A percentile compares a stretch with the other conserved stretches of the same genome.
Conservation (phyloP, 1,284 basidiomycete species). For the Fistulinella staudtii region DNA sequence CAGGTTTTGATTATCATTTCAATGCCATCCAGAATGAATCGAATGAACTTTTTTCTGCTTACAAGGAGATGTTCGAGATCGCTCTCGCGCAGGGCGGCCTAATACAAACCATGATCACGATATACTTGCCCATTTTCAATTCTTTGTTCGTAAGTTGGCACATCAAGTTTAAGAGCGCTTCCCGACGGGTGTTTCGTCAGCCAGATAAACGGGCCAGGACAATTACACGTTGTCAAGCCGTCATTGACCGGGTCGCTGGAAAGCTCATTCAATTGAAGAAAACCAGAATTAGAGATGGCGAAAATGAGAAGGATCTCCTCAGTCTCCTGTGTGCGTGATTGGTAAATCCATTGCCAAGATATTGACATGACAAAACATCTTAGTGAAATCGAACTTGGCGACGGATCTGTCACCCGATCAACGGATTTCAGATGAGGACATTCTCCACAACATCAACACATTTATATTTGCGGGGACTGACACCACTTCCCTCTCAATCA, state of each 20-base stretch:
- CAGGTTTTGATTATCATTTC: slow-evolving; percentile 80
- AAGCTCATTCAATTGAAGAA: slow-evolving; percentile 70
- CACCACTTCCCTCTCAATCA: slow-evolving; percentile 73
- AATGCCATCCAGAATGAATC: slow-evolving; percentile 71
- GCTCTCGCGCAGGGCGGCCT: slow-evolving; percentile 53
- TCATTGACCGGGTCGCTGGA: slow-evolving; percentile 66
- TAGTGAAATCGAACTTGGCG: slow-evolving; percentile 72
- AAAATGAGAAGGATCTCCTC: slow-evolving; percentile 62
- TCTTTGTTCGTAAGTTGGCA: slow-evolving; percentile 50
- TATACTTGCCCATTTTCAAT: slow-evolving; percentile 60
- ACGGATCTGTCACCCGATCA: slow-evolving; percentile 60
- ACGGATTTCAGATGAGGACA: slow-evolving; percentile 76
- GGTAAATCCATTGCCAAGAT: background rate
- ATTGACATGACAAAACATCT: slow-evolving; percentile 5
- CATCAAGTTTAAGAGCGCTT: background rate
- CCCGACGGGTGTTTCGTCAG: slow-evolving; percentile 35
- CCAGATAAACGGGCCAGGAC: slow-evolving; percentile 49
- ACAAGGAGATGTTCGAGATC: slow-evolving; percentile 78
- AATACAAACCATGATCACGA: slow-evolving; percentile 45
- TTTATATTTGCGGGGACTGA: slow-evolving; percentile 87
- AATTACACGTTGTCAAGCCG: slow-evolving; percentile 51
- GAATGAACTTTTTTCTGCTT: slow-evolving; percentile 71
- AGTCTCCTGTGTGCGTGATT: slow-evolving; percentile 56
- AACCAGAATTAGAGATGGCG: slow-evolving; percentile 55
- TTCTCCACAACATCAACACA: slow-evolving; percentile 78